Evolutionary conservation across 495 filamentous ascomycete species (phyloP), one percentile per base, ranked within the genome.

Genomic region (Trichocladium antarcticum): DNA sequence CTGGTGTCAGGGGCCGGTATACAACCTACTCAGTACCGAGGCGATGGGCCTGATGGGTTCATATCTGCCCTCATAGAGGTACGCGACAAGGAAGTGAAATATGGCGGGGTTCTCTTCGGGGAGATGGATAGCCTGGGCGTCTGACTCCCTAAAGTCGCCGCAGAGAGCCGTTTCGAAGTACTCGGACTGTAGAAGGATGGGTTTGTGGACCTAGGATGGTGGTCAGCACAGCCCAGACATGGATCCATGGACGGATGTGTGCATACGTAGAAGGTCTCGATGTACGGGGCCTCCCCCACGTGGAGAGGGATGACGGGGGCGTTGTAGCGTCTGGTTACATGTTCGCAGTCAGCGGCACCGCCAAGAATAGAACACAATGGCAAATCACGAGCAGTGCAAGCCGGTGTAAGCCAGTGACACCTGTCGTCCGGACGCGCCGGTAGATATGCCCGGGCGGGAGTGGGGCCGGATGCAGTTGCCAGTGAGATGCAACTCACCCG

Each of bases 41-140:
- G 69, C 56, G 10, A 59, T 50, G 4, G 68, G 55, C 54, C 61
- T 68, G 42, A 70, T 68, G 32, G 72, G 69, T 20, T 68, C 63
- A 42, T 68, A 74, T 53, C 61, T 68, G 14, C 59, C 68, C 53
- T 74, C 71, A 53, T 76, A 74, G 19, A 76, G 55, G 41, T 64
- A 74, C 24, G 71, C 68, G 9, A 76, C 45, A n/a, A 76, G 54
- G 37, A 73, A 70, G 27, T 71, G 69, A 41, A 74, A 73, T 38
- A 70, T 73, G 29, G 59, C 63, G 1, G 73, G 69, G 44, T 72
- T 61, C 49, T 76, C 73, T 37, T 74, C 73, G 2, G 66, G 68
- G 0, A 76, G 51, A 32, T 73, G 59, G 32, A 74, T 66, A 1
- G 63, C 61, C 45, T 72, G 66, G 19, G 66, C 50, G 1, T 56